Base-by-base conservation (phyloP, 176 grass and related monocot species). In the Secale cereale region DNA sequence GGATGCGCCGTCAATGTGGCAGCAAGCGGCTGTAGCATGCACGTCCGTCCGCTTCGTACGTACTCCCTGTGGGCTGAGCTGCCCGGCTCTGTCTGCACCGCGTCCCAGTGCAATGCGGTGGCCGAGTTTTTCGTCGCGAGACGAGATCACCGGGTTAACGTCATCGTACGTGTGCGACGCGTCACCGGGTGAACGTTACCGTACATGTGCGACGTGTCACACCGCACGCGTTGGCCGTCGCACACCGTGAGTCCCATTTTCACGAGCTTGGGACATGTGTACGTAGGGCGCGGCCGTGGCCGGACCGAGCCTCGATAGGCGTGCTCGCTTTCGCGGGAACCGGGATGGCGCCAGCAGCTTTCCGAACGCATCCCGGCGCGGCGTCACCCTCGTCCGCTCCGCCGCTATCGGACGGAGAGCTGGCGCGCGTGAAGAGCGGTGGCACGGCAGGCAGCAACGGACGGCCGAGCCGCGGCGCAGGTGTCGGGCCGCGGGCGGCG, bases 401-500 rank as follows among this genome's bases (percentile, higher is more conserved):
- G 25, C 4, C 59, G 59, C 59, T 27, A 62, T 22, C 0, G 57
- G 57, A 59, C 57, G 43, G 48, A 52, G 48, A 52, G 48, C 48
- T 52, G 46, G 46, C 46, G 59, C 39, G 25, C 17, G 78, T 31
- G 63, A 11, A 52, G 79, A 37, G 37, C 20, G 28, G 23, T 2
- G 43, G 65, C 23, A 1, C 43, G 43, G 43, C 45, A 16, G 43
- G 43, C 45, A 16, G 45, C 45, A 72, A 74, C 59, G 67, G 76
- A 80, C 87, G 87, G 82, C 65, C 6, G 76, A 8, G 59, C 12
- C 2, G 57, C 66, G 26, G 56, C 59, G 23, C 52, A 88, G 81
- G 75, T 88, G 86, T 41, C 80, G 16, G 0, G 30, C 80, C 9
- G 52, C 39, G 22, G 87, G 81, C 80, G 80, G 80, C 72, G 23